Conservation (phyloP, 441 rosid species). For the Mallotus japonicus region DNA sequence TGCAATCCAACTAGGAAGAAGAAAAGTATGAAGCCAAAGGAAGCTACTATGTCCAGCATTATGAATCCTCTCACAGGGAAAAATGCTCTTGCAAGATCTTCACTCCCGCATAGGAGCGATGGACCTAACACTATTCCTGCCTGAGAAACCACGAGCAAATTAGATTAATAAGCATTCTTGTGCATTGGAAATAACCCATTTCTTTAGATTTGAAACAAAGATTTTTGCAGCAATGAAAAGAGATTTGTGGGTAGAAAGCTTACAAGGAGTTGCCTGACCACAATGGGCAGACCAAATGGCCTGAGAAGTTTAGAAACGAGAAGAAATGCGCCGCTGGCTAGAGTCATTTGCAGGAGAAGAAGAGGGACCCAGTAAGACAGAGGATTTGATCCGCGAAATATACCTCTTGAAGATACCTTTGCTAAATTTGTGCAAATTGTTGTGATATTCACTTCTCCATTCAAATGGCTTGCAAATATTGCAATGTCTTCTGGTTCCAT, state of each 20-base stretch:
- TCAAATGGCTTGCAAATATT: conserved; percentile 9
- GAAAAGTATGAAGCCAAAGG: conserved; percentile 24
- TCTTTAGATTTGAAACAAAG: too few species aligned
- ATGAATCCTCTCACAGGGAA: conserved; percentile 28
- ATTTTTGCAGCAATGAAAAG: not conserved
- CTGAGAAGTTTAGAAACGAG: conserved; percentile 22
- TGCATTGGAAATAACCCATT: too few species aligned
- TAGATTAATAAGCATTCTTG: not conserved
- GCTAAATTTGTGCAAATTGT: not conserved
- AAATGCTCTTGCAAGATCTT: not conserved
- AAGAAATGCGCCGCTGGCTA: conserved; percentile 14
- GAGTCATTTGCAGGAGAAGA: conserved; percentile 21
- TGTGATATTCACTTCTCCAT: not conserved
- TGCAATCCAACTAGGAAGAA: conserved; percentile 30
- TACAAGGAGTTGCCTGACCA: conserved; percentile 26
- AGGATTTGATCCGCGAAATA: conserved; percentile 11
- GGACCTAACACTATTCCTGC: conserved; percentile 31
- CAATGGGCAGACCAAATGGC: conserved; percentile 20
- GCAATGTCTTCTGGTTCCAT: conserved; percentile 16
- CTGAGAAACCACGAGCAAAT: conserved; percentile 15
- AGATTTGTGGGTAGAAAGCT: not conserved
- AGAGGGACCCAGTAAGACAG: conserved; percentile 16
- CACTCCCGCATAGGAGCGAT: conserved; percentile 18
- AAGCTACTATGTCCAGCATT: conserved; percentile 24
- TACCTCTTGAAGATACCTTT: not conserved